Base-by-base conservation (phyloP, 2,329 filamentous ascomycete species). In the Paecilomyces variotii region DNA sequence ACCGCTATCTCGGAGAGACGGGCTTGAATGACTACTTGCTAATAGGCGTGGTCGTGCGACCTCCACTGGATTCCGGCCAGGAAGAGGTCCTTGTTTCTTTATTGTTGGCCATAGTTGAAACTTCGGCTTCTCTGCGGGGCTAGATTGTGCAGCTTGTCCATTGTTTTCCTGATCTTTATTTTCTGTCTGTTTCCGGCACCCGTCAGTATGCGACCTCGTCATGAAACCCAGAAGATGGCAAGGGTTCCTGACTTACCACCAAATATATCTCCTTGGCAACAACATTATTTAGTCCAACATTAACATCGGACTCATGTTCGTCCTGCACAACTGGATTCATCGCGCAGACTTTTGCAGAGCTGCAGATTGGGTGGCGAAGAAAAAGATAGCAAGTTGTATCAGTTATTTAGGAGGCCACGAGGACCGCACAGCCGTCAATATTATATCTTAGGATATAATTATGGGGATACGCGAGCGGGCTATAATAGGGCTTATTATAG, bases 61-160 rank as follows among this genome's bases (percentile, higher is more conserved):
- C n/a, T 45, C 39, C 6, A 45, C 12, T 45, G 39, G 39, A 45
- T 45, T 45, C 39, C 19, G 19, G 39, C 39, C 39, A 24, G 56
- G 56, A 25, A 55, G 53, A 27, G 58, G 52, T 30, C 58, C 57
- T 9, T 58, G 34, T 54, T 61, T 67, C 55, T 63, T 68, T 24
- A 65, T 12, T 25, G 26, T 61, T 9, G 62, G 64, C 66, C 66
- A 67, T 34, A 67, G 59, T 39, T 65, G 64, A 55, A 65, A 64
- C 53, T 60, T 65, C 35, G 59, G 57, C 39, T 60, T 64, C 26
- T 65, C 61, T 25, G 61, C 59, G 25, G 59, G 55, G 56, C 57
- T 60, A 51, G 60, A 60, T 39, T 56, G 56, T 19, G 53, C 56
- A 24, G 49, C 50, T 25, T 55, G 57, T 27, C 32, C n/a, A 34